Conservation (phyloP, 768 basidiomycete genomes). For the Tubosaeta sp. region DNA sequence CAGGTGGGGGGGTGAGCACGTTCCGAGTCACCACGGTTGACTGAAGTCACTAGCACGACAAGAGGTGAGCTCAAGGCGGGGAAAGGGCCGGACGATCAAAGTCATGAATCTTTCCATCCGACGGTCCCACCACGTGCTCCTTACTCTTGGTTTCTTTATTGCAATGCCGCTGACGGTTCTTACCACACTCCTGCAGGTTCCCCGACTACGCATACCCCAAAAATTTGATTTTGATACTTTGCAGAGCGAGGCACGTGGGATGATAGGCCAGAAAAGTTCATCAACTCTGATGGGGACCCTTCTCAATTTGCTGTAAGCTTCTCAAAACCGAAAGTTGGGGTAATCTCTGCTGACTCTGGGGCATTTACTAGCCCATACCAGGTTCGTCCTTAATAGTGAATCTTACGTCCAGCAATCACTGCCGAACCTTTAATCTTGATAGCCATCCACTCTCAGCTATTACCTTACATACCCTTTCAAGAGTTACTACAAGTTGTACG, state of each 20-base stretch:
- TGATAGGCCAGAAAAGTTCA: constrained; percentile 68
- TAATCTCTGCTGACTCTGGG: background rate
- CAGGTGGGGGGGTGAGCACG: too few species aligned
- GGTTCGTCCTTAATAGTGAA: constrained; percentile 79
- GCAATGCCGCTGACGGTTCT: constrained; percentile 84
- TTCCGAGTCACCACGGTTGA: too few species aligned
- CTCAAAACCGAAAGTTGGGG: background rate
- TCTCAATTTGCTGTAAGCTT: constrained; percentile 65
- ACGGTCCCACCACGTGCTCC: constrained; percentile 79
- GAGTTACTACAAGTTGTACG: constrained; percentile 8
- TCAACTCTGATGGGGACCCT: constrained; percentile 82
- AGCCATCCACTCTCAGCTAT: constrained; percentile 47
- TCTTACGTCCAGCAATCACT: constrained; percentile 14
- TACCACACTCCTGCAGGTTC: constrained; percentile 71
- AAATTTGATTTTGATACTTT: constrained; percentile 53
- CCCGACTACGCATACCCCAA: background rate
- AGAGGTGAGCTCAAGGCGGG: too few species aligned
- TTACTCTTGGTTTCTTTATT: constrained; percentile 87
- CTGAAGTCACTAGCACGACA: too few species aligned
- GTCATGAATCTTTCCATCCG: constrained; percentile 90
- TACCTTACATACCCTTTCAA: background rate
- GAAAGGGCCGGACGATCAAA: constrained; percentile 58
- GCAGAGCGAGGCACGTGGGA: constrained; percentile 92
- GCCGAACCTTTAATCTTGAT: background rate
- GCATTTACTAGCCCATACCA: constrained; percentile 53